A percentile compares a stretch with the other conserved stretches of the same genome.
Conservation (phyloP, 177 flowering plant genomes). For the Tripterygium wilfordii region DNA sequence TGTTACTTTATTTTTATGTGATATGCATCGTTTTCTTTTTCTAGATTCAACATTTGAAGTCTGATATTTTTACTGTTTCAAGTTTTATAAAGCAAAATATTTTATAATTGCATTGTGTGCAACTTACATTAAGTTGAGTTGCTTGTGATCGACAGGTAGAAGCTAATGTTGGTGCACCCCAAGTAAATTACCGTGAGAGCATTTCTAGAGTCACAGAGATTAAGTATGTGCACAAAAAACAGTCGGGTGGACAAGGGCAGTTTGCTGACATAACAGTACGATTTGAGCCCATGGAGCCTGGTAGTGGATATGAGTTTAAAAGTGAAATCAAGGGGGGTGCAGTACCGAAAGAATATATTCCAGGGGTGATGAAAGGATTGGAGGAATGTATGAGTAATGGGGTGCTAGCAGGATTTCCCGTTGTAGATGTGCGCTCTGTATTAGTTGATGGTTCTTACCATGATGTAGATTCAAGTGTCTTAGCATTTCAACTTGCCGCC, state of each 20-base stretch:
- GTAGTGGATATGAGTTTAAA: constrained; percentile 93
- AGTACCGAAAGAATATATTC: constrained; percentile 91
- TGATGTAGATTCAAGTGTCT: constrained; percentile 94
- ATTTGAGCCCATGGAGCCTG: constrained; percentile 88
- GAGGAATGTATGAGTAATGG: constrained; percentile 93
- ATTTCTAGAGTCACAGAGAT: constrained; percentile 75
- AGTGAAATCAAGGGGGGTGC: constrained; percentile 97
- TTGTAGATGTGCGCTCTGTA: constrained; percentile 88
- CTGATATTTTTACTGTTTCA: not conserved
- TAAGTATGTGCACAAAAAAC: constrained; percentile 91
- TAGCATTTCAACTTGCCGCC: constrained; percentile 96
- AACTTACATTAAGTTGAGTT: not conserved
- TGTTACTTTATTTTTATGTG: too few relatives aligned
- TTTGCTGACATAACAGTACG: constrained; percentile 88
- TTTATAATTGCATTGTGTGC: not conserved
- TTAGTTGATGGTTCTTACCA: constrained; percentile 90
- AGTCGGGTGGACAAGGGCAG: constrained; percentile 96
- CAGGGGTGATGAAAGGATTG: constrained; percentile 93
- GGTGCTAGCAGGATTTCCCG: constrained; percentile 92
- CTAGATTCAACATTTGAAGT: too few relatives aligned
- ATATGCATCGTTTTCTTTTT: not conserved
- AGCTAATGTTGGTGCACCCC: constrained; percentile 99
- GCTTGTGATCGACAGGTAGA: constrained; percentile 51
- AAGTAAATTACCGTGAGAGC: constrained; percentile 98
- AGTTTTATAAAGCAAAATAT: not conserved